Evolutionary conservation across 345 rosid species (phyloP), one percentile per base, ranked within the genome.

Genomic region (Pugionium cornutum): DNA sequence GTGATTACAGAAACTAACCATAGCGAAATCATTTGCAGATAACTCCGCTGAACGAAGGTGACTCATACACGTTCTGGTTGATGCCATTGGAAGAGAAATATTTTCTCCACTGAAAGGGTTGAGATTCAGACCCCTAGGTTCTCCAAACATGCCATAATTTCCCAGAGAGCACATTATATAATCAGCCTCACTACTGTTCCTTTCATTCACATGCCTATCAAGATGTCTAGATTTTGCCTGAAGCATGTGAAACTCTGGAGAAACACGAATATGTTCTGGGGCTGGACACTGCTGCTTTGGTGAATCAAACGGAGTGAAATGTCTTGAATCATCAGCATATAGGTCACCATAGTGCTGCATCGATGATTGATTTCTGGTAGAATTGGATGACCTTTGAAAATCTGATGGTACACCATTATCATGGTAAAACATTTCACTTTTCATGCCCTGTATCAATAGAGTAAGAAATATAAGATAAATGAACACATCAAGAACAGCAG

Each of bases 1-100:
- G 60, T 62, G 67, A 62, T 36, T 46, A 40, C 60, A 67, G 57
- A 67, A 62, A 73, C 88, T 72, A 70, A 86, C 91, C 84, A 47
- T 69, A 62, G 75, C 73, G 50, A 74, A 76, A 54, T 76, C 81
- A 58, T 74, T 78, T 30, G 58, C 72, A 65, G 69, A 66, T 27
- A 79, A 67, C 58, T 77, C 74, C 1, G 57, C 35, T 28, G 84
- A 68, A 67, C 32, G 65, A 46, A 53, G 41, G 37, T 49, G 59
- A 25, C 34, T 42, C 76, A 42, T 49, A 42, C 45, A 10, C 62
- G 75, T 46, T 60, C 75, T 64, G 26, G 68, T 35, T 45, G 74
- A 67, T 59, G 78, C 62, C 65, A 77, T 52, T 68, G 76, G 55
- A 44, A 63, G 70, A 42, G 71, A 67, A 56, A 57, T 63, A 44